Evolutionary conservation across 495 filamentous ascomycete species (phyloP).

Genomic region (Annulohypoxylon moriforme): DNA sequence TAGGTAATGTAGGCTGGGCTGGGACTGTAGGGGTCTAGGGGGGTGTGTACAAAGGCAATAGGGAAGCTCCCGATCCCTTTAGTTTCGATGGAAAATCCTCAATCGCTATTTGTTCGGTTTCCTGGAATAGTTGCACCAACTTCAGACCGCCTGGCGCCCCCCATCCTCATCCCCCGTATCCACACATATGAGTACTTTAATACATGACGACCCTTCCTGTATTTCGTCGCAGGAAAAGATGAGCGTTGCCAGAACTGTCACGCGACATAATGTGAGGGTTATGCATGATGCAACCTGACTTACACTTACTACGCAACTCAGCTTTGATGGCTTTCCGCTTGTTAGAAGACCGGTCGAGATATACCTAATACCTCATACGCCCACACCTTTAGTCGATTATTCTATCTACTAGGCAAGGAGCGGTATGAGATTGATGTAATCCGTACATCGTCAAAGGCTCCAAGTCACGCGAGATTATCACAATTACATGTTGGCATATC

Average conservation of each 20-base stretch:
- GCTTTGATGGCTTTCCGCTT: not conserved
- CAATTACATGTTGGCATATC: slow-evolving; percentile 13
- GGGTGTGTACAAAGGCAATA: slow-evolving; percentile 14
- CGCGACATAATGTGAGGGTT: slow-evolving; percentile 43
- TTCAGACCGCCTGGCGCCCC: slow-evolving; percentile 21
- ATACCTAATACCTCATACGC: slow-evolving; percentile 16
- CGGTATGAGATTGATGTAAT: slow-evolving; percentile 27
- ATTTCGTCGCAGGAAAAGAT: slow-evolving; percentile 29
- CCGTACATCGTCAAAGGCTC: not conserved
- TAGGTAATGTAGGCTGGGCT: not conserved
- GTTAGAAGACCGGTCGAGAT: slow-evolving; percentile 17
- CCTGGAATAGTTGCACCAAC: slow-evolving; percentile 34
- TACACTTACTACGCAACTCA: slow-evolving; percentile 20
- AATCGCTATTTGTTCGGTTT: slow-evolving; percentile 32
- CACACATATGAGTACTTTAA: not conserved
- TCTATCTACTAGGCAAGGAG: slow-evolving; percentile 5
- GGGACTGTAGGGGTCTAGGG: slow-evolving; percentile 10
- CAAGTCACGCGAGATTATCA: slow-evolving; percentile 36
- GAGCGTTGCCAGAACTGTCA: slow-evolving; percentile 40
- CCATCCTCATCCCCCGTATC: not conserved
- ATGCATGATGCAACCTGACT: slow-evolving; percentile 45
- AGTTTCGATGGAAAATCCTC: not conserved
- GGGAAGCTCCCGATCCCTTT: slow-evolving; percentile 16
- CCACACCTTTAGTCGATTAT: slow-evolving; percentile 22
- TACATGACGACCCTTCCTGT: slow-evolving; percentile 14